Evolutionary conservation across 1,284 basidiomycete species (phyloP), one percentile per base, ranked within the genome.

Genomic region (Melampsora americana): DNA sequence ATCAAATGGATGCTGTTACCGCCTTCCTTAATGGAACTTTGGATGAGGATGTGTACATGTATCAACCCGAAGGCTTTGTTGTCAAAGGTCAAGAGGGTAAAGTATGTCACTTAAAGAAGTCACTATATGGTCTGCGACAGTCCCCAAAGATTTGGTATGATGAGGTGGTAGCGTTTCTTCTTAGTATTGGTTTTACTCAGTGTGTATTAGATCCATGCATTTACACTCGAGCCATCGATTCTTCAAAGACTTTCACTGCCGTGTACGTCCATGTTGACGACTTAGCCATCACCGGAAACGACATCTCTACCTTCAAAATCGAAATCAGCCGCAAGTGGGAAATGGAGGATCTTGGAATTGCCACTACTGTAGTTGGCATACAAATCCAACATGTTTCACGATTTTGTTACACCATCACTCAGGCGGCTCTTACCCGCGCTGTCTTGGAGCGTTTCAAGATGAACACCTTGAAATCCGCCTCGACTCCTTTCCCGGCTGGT

Each of bases 71-170:
- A 11, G 46, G 11, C 11, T 11, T 11, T 48, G 20, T 48, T 11
- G 46, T 48, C 46, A 48, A 48, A 20, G 46, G 46, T 11, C 46
- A 11, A 48, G 46, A 48, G 20, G 11, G 46, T 20, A 48, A 48
- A 20, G 46, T 48, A 48, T 48, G 46, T 20, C 62, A 72, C 11
- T 44, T 72, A 2, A 23, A 64, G 9, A 26, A 46, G 16, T 64
- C 44, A 1, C 46, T 72, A 1, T 72, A 72, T 53, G 69, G 69
- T 28, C 69, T 72, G 1, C 62, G 64, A 23, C 69, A 72, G 26
- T 28, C 39, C n/a, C 69, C 69, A 11, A 48, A 11, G 46, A 20
- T 48, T 11, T 20, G 20, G 46, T 48, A 48, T 48, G 46, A 20
- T 48, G 46, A 48, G 20, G 46, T 48, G 46, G 46, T 48, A 48